Percentiles rank a stretch among this genome's conserved stretches.
These are phyloP conservation scores for Zygotorulaspora florentina DNA, from an alignment of 805 yeast species.

Conservation along the genomic window DNA sequence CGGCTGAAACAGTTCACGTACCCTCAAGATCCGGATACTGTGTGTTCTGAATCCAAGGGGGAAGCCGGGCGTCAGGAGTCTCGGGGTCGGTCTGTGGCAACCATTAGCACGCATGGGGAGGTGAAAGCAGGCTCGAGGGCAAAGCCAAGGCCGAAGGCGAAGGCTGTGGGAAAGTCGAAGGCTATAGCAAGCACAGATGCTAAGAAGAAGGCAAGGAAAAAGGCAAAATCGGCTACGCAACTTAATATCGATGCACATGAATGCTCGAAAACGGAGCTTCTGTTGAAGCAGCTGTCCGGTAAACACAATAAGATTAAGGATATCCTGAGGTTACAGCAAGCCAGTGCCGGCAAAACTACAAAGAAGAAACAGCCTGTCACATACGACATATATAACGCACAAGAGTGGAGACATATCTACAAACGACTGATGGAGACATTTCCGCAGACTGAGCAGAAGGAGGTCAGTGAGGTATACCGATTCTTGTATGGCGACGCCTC, in stretches of 20 bases:
- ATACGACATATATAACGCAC: conserved; percentile 27
- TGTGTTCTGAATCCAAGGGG: neutral
- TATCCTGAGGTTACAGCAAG: conserved; percentile 12
- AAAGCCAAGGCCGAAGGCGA: neutral
- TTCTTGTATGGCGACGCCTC: conserved; percentile 26
- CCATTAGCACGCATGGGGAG: neutral
- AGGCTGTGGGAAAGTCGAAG: neutral
- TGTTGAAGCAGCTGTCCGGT: conserved; percentile 30
- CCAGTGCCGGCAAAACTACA: neutral
- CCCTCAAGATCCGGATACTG: conserved; percentile 1
- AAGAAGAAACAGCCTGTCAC: neutral
- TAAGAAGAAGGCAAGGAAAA: conserved; percentile 5
- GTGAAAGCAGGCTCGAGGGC: neutral
- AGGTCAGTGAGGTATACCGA: conserved; percentile 21
- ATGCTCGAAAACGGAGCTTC: conserved; percentile 14
- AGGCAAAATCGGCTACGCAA: conserved; percentile 7
- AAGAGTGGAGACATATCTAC: conserved; percentile 29
- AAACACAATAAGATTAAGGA: conserved; percentile 30
- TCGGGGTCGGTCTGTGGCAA: too few relatives aligned
- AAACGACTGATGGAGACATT: conserved; percentile 18
- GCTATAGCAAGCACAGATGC: neutral
- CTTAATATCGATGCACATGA: conserved; percentile 10
- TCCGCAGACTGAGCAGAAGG: conserved; percentile 21
- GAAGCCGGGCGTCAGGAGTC: too few relatives aligned
- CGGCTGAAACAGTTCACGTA: conserved; percentile 24